Percentiles rank a stretch among this genome's conserved stretches.
Conservation (phyloP, 1,284 basidiomycete species). For the Ganoderma meredithae region DNA sequence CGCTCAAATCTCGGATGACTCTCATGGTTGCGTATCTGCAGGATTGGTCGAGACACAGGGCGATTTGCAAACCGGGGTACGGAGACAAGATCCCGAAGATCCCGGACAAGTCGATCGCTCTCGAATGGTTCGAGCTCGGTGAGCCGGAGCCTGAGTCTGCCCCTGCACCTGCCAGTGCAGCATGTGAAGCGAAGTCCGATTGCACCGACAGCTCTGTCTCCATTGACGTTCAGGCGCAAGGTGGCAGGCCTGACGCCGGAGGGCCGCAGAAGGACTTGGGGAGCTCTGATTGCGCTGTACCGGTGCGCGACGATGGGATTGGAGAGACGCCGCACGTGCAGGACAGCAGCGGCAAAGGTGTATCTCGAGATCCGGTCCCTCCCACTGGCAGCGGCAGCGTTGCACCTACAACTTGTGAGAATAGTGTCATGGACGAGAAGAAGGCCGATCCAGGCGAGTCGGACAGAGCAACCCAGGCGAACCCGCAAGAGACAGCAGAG, state of each 20-base stretch:
- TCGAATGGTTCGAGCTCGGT: background rate
- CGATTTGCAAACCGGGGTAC: background rate
- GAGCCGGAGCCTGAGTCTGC: background rate
- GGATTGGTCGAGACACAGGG: conserved; percentile 2
- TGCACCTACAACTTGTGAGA: background rate
- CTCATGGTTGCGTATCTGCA: background rate
- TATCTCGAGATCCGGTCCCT: background rate
- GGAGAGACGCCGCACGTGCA: background rate
- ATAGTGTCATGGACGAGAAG: background rate
- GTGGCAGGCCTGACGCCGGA: background rate
- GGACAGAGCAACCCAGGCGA: background rate
- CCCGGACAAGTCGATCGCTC: background rate
- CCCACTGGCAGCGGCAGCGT: background rate
- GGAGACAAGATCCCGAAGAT: background rate
- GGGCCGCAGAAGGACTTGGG: background rate
- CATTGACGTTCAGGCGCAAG: background rate
- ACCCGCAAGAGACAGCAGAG: background rate
- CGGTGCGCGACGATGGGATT: background rate
- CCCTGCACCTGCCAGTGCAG: background rate
- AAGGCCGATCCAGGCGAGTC: background rate
- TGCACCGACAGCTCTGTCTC: background rate
- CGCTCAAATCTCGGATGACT: no score
- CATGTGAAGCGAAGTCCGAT: background rate
- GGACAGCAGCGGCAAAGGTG: background rate
- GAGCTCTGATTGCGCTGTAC: background rate